phyloP scores from a whole-genome alignment of 2,329 filamentous ascomycete species.

The Aspergillus hiratsukae region DNA sequence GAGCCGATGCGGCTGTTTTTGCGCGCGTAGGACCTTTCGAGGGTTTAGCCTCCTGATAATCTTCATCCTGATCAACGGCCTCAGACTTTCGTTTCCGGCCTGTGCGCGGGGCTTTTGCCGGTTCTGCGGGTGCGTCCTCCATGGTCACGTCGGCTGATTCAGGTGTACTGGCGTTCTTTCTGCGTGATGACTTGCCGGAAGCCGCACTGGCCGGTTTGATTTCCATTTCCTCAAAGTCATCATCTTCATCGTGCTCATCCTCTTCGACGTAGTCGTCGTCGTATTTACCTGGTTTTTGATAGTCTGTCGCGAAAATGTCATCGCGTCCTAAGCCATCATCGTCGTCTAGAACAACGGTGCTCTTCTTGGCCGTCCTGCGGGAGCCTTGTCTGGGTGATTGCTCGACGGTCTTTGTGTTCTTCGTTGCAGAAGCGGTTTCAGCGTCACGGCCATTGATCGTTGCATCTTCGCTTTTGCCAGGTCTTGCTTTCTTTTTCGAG shows the following conservation, averaged over 20 bases:
- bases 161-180: conserved; percentile 25
- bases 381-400: conserved; percentile 13
- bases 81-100: conserved; percentile 56
- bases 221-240: conserved; percentile 62
- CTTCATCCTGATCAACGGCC: conserved; percentile 47
- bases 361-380: conserved; percentile 27
- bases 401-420: conserved; percentile 48
- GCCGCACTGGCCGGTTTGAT: conserved; percentile 56
- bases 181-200: conserved; percentile 41
- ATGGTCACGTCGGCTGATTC: conserved; percentile 48
- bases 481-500: conserved; percentile 53
- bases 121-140: conserved; percentile 46
- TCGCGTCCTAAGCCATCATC: conserved; percentile 63
- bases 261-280: conserved; percentile 67
- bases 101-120: conserved; percentile 38
- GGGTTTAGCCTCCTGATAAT: conserved; percentile 56
- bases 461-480: conserved; percentile 24
- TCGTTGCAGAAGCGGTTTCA: conserved; percentile 23
- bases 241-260: conserved; percentile 47
- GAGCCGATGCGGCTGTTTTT: conserved; percentile 33
- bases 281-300: conserved; percentile 60
- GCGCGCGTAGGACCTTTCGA: conserved; percentile 48
- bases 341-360: conserved; percentile 51
- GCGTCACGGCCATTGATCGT: conserved; percentile 7
- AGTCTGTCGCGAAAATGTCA: conserved; percentile 76